Base-by-base conservation (phyloP, 2,329 filamentous ascomycete species). In the Pseudocercospora crystallina region DNA sequence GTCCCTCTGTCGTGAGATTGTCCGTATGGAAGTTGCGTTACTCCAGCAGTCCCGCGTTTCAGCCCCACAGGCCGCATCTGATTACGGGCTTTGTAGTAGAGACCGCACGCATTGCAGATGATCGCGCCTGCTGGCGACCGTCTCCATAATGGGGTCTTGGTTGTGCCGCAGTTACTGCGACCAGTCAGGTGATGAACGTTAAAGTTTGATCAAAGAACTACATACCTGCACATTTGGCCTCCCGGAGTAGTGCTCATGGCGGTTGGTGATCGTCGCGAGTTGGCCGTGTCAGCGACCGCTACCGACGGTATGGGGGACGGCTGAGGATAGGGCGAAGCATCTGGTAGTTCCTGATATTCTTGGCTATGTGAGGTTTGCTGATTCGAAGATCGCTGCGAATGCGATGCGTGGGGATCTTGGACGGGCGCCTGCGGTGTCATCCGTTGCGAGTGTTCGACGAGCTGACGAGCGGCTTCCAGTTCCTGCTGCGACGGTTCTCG, bases 91-190 rank as follows among this genome's bases (percentile, higher is more conserved):
- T 97, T 97, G 56, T 89, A 78, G 70, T 99, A 99, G 12, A 99
- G 79, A 36, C 94, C 94, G 66, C 94, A 99, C 5, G 94, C 94
- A 72, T 99, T 99, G 74, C 94, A 99, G 53, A 99, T 97, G 26
- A 90, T 96, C 47, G 90, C 87, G 29, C 94, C 94, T 63, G 91
- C 85, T 0, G 92, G 92, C 12, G 92, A 96, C 65, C 94, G 83
- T 67, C 94, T 84, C 94, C 94, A 99, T 33, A 99, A 74, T 17
- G 94, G 94, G 40, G 94, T 99, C 69, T 87, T 85, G 45, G 90
- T 96, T 12, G 94, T 97, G 51, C 86, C 87, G 69, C 94, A 99
- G 72, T 99, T 99, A 69, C 94, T 99, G 59, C 9, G 20, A n/a
- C 8, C 33, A 39, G 46, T 51, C 40, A 50, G 55, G 34, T 17